Percentiles rank a stretch among this genome's conserved stretches.
These are phyloP conservation scores for Candida manassasensis DNA, from an alignment of 805 yeast species.

Conservation along the genomic window DNA sequence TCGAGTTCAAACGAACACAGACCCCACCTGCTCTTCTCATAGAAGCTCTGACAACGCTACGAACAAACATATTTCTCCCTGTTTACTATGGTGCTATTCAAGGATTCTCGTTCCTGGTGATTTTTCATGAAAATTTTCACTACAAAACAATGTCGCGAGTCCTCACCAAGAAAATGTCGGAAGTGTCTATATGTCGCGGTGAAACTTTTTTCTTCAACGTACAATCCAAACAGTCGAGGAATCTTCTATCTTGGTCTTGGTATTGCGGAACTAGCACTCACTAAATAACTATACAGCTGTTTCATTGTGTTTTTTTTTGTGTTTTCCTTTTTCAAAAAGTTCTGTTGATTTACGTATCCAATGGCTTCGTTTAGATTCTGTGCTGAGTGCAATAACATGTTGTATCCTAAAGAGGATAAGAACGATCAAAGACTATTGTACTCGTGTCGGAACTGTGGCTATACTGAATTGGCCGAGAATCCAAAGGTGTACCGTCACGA, in stretches of 20 bases:
- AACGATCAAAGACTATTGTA: conserved; percentile 70
- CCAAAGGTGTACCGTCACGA: conserved; percentile 91
- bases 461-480: conserved; percentile 85
- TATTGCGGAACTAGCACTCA: too few relatives aligned
- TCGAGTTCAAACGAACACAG: conserved; percentile 44
- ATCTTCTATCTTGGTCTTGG: too few relatives aligned
- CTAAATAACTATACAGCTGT: too few relatives aligned
- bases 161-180: not conserved
- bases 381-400: conserved; percentile 96
- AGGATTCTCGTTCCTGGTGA: not conserved
- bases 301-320: too few relatives aligned
- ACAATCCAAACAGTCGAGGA: too few relatives aligned
- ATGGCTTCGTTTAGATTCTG: conserved; percentile 97
- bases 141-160: not conserved
- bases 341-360: not conserved
- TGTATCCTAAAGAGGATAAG: conserved; percentile 94
- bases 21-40: conserved; percentile 25
- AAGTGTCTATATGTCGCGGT: too few relatives aligned
- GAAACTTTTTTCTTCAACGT: too few relatives aligned
- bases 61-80: conserved; percentile 19
- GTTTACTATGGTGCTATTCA: not conserved
- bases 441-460: conserved; percentile 92
- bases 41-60: conserved; percentile 36
- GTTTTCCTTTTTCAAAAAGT: too few relatives aligned
- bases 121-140: conserved; percentile 5